Evolutionary conservation across 306 rosid species (phyloP), one percentile per base, ranked within the genome.

Genomic region (Vachellia pachyceras): DNA sequence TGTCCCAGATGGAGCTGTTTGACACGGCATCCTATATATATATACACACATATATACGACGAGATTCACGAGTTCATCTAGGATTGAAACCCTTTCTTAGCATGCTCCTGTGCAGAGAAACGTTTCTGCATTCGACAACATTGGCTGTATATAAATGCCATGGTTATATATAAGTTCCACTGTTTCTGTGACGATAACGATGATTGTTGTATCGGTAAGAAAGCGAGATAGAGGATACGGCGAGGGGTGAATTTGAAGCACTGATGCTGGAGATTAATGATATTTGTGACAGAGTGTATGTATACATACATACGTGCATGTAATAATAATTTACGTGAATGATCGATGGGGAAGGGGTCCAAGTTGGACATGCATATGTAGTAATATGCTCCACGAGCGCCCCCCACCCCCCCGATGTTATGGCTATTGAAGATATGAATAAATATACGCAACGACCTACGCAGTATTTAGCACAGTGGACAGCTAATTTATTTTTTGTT

Each of bases 291-390:
- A n/a, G n/a, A n/a, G n/a, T n/a, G n/a, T n/a, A n/a, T n/a, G n/a
- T n/a, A n/a, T n/a, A n/a, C n/a, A n/a, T n/a, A n/a, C n/a, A n/a
- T n/a, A n/a, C n/a, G n/a, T n/a, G n/a, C n/a, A n/a, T 22, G 35
- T 9, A 36, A 78, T 74, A 78, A 22, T 39, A 65, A 41, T 7
- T 75, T 86, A 69, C 84, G 86, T 82, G 88, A 73, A 45, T 4
- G n/a, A n/a, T n/a, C n/a, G 58, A 79, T 37, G 71, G 14, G 17
- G 10, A 61, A 47, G 75, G 84, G 84, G 86, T 6, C 86, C 84
- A 77, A 58, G n/a, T n/a, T n/a, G 35, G 40, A 55, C 65, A 10
- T 12, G 0, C 61, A 55, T 20, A n/a, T 52, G 23, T 18, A 3
- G 14, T 5, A 1, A n/a, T n/a, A n/a, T n/a, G n/a, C n/a, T n/a